These are phyloP conservation scores for Penicillium sp. DNA, from an alignment of 2,329 filamentous ascomycete genomes.

Conservation along the genomic window DNA sequence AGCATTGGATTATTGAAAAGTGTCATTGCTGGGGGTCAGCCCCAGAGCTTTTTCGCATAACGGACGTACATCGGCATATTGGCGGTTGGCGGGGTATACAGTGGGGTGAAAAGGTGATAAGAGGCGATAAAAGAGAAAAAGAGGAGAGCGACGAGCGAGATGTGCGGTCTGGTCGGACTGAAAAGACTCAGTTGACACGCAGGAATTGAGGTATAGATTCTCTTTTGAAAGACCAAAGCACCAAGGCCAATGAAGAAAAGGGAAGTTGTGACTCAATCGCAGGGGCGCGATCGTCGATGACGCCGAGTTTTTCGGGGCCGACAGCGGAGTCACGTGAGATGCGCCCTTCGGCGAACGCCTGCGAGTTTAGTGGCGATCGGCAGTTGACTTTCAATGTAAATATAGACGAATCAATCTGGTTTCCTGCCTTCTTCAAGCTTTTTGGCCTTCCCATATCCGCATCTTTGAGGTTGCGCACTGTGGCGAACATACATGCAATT, in stretches of 20 bases:
- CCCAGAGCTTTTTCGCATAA: background rate
- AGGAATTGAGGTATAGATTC: background rate
- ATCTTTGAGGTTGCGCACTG: background rate
- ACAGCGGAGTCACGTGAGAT: slow-evolving; percentile 36
- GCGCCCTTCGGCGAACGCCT: background rate
- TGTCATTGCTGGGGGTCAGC: background rate
- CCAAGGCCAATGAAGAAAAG: slow-evolving; percentile 29
- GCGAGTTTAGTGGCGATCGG: background rate
- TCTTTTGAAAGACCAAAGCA: slow-evolving; percentile 10
- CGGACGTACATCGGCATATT: slow-evolving; percentile 48
- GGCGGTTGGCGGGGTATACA: slow-evolving; percentile 34
- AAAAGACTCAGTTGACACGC: slow-evolving; percentile 1
- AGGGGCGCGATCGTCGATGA: slow-evolving; percentile 26
- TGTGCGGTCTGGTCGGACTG: slow-evolving; percentile 13
- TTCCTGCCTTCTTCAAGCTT: background rate
- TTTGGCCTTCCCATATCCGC: background rate
- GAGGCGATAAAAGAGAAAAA: slow-evolving; percentile 23
- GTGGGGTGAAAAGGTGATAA: slow-evolving; percentile 31
- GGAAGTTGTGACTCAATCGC: slow-evolving; percentile 34
- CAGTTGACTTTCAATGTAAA: background rate
- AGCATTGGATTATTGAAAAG: background rate
- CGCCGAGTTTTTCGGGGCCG: slow-evolving; percentile 35
- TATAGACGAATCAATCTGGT: background rate
- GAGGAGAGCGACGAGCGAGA: slow-evolving; percentile 9
- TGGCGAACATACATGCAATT: background rate